Evolutionary conservation across 2,329 filamentous ascomycete species (phyloP).

Genomic region (Pyricularia grisea): DNA sequence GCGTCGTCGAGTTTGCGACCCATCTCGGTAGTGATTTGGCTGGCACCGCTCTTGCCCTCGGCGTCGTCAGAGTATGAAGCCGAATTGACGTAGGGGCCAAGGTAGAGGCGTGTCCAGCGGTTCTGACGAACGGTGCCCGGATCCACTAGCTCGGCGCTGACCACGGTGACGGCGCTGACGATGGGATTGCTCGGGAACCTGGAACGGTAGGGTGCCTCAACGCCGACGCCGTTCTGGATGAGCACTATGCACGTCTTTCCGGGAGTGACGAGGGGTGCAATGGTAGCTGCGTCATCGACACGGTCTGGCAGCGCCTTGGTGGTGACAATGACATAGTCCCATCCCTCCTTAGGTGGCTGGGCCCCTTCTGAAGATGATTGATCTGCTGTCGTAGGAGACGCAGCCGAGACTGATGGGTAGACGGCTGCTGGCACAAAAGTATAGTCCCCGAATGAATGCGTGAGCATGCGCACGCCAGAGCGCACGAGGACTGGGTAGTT

Average conservation of each 20-base stretch:
- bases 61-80: constrained; percentile 10
- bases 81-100: constrained; percentile 53
- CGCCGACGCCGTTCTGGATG: constrained; percentile 64
- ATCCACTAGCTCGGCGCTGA: constrained; percentile 56
- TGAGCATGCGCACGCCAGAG: constrained; percentile 54
- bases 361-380: constrained; percentile 7
- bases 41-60: not conserved
- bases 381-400: constrained; percentile 21
- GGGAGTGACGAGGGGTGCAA: constrained; percentile 48
- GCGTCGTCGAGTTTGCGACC: not conserved
- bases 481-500: constrained; percentile 57
- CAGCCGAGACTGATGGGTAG: constrained; percentile 53
- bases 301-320: constrained; percentile 61
- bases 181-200: constrained; percentile 53
- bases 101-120: constrained; percentile 63
- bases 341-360: constrained; percentile 10
- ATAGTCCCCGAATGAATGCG: constrained; percentile 59
- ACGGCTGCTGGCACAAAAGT: constrained; percentile 51
- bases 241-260: constrained; percentile 48
- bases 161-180: constrained; percentile 59
- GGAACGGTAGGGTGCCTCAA: constrained; percentile 54
- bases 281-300: constrained; percentile 49
- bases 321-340: constrained; percentile 58
- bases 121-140: constrained; percentile 60
- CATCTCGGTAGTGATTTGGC: constrained; percentile 17